Evolutionary conservation across 148 eudicot species (phyloP).

Genomic region (Vaccinium macrocarpon): DNA sequence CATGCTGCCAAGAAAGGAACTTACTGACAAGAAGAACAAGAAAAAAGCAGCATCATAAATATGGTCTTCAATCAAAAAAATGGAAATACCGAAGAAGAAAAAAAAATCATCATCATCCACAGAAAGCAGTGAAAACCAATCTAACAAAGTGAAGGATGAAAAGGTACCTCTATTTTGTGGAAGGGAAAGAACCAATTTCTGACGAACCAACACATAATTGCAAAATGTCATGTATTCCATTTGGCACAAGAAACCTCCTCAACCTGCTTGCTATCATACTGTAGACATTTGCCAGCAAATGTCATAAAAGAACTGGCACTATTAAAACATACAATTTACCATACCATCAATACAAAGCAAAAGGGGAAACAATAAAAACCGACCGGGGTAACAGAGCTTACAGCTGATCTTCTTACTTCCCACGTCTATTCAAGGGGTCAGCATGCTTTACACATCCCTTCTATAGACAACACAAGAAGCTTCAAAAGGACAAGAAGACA

Average conservation of each 20-base stretch:
- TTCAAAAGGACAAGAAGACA: constrained; percentile 3
- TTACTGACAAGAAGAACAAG: background rate
- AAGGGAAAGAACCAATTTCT: background rate
- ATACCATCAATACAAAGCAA: background rate
- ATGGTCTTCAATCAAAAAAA: background rate
- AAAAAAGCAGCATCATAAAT: background rate
- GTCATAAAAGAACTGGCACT: constrained; percentile 36
- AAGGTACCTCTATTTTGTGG: constrained; percentile 3
- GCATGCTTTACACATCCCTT: background rate
- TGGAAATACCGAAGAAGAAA: background rate
- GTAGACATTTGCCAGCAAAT: constrained; percentile 62
- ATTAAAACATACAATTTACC: constrained; percentile 8
- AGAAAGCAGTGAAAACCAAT: constrained; percentile 7
- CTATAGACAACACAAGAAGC: background rate
- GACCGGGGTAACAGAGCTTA: background rate
- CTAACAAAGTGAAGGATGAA: background rate
- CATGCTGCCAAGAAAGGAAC: background rate
- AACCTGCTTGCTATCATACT: constrained; percentile 73
- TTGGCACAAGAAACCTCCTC: constrained; percentile 42
- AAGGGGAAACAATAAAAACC: background rate
- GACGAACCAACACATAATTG: constrained; percentile 37
- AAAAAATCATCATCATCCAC: background rate
- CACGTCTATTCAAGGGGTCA: background rate
- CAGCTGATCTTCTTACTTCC: background rate
- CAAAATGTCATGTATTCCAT: constrained; percentile 43